Conservation (phyloP, 2,329 filamentous ascomycete species). For the Claviceps purpurea region DNA sequence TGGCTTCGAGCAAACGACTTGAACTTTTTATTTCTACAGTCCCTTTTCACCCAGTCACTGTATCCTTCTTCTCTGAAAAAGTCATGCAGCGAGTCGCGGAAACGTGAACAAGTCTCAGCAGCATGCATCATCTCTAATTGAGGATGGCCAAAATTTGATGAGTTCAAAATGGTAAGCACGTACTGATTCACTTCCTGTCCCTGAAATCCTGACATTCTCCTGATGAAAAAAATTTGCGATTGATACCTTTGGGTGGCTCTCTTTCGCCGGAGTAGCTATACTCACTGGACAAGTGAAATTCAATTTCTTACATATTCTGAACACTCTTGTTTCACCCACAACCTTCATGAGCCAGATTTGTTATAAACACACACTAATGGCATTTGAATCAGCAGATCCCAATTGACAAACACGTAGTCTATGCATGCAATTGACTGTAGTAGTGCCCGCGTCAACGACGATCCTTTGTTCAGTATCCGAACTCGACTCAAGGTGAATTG, state of each 20-base stretch:
- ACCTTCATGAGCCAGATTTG: too few relatives aligned
- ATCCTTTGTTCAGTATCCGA: too few relatives aligned
- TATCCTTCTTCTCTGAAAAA: accelerated
- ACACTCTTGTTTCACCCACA: constrained; percentile 9
- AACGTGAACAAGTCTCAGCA: background rate
- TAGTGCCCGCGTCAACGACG: background rate
- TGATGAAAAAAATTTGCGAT: constrained; percentile 99
- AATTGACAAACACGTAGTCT: background rate
- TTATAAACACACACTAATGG: background rate
- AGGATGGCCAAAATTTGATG: background rate
- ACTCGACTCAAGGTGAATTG: too few relatives aligned
- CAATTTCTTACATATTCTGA: constrained; percentile 99
- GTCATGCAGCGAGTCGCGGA: background rate
- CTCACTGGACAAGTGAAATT: constrained; percentile 72
- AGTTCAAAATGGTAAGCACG: constrained; percentile 1
- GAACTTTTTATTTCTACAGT: background rate
- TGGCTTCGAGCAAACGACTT: background rate
- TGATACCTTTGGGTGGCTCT: constrained; percentile 75
- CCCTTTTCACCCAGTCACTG: accelerated
- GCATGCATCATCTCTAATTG: background rate
- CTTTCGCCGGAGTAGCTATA: constrained; percentile 81
- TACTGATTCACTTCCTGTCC: background rate
- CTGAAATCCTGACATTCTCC: constrained; percentile 19
- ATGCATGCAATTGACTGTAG: background rate
- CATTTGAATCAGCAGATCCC: background rate